Evolutionary conservation across 2,329 filamentous ascomycete species (phyloP).

Genomic region (Trichoderma pleuroti): DNA sequence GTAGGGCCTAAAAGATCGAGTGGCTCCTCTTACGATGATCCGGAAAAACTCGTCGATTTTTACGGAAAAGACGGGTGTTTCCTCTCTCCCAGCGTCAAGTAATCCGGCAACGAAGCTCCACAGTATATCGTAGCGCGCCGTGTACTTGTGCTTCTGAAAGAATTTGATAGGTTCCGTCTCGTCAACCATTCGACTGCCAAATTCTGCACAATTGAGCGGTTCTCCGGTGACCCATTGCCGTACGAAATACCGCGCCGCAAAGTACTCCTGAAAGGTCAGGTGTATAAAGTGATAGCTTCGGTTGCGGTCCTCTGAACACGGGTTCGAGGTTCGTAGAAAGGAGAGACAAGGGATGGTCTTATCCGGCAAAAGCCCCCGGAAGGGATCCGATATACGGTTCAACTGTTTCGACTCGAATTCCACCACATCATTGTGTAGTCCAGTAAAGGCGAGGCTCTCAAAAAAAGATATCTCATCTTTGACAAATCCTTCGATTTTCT

Average conservation of each 20-base stretch:
- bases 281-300: slow-evolving; percentile 40
- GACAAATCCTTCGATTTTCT: background rate
- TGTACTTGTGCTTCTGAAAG: background rate
- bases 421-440: background rate
- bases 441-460: background rate
- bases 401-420: background rate
- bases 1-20: background rate
- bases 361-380: background rate
- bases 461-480: background rate
- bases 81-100: background rate
- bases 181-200: background rate
- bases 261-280: slow-evolving; percentile 42
- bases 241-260: slow-evolving; percentile 26
- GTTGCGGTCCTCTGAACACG: slow-evolving; percentile 17
- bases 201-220: background rate
- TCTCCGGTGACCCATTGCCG: background rate
- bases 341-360: background rate
- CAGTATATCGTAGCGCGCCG: background rate
- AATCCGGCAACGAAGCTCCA: slow-evolving; percentile 12
- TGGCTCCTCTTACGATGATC: background rate
- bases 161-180: background rate
- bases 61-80: no score
- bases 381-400: background rate
- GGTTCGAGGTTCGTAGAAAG: background rate
- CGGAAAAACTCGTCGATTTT: background rate